phyloP scores from a whole-genome alignment of 1,284 basidiomycete genomes.

The Heterobasidion parviporum region DNA sequence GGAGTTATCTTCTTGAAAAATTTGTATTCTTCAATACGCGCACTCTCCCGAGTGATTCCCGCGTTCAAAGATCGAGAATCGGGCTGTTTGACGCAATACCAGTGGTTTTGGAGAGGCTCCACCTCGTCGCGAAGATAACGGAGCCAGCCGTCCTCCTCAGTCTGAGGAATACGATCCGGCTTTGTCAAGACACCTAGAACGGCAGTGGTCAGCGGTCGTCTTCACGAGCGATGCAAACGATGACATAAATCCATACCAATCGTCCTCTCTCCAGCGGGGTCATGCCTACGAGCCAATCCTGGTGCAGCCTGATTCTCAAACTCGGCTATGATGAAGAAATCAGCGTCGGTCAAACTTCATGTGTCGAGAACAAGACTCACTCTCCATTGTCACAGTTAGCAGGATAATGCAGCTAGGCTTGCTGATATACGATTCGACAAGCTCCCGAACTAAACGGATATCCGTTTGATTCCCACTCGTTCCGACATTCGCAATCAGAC shows the following conservation, averaged over 20 bases:
- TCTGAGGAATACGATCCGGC: slow-evolving; percentile 60
- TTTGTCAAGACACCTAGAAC: slow-evolving; percentile 71
- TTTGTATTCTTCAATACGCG: slow-evolving; percentile 55
- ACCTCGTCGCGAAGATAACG: slow-evolving; percentile 47
- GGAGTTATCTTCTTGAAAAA: slow-evolving; percentile 48
- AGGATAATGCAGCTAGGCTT: slow-evolving; percentile 62
- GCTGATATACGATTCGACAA: slow-evolving; percentile 53
- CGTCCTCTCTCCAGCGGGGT: slow-evolving; percentile 55
- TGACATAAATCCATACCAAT: slow-evolving; percentile 40
- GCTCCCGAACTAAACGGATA: slow-evolving; percentile 49
- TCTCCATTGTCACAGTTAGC: slow-evolving; percentile 66
- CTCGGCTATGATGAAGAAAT: slow-evolving; percentile 40
- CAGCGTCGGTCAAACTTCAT: slow-evolving; percentile 19
- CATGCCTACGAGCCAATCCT: slow-evolving; percentile 44
- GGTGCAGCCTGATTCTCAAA: slow-evolving; percentile 70
- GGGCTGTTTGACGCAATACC: slow-evolving; percentile 66
- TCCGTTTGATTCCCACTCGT: slow-evolving; percentile 41
- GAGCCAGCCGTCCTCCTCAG: slow-evolving; percentile 57
- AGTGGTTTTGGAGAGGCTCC: slow-evolving; percentile 47
- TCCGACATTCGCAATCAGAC: slow-evolving; percentile 57
- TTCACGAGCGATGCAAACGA: background rate
- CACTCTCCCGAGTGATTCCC: slow-evolving; percentile 48
- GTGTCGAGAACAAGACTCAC: slow-evolving; percentile 25
- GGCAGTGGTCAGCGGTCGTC: too few relatives aligned
- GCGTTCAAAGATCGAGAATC: slow-evolving; percentile 39